These are phyloP conservation scores for Beauveria bassiana DNA, from an alignment of 2,329 filamentous ascomycete genomes.

Conservation along the genomic window DNA sequence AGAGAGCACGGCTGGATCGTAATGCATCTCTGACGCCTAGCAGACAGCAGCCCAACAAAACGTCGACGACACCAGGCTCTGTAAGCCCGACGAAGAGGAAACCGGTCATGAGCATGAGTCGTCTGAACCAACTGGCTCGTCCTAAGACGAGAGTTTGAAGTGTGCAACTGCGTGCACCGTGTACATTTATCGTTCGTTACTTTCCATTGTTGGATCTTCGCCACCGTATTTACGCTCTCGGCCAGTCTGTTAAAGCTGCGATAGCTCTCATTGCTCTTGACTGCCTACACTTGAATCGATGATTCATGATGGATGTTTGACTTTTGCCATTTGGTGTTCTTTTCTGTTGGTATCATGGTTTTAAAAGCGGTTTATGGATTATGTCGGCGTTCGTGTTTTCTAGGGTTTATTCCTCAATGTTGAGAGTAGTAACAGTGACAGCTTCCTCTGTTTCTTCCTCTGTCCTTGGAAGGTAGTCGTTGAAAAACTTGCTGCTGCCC, in stretches of 20 bases:
- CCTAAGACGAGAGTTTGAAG: slow-evolving; percentile 47
- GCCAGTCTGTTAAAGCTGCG: neutral
- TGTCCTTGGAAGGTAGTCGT: neutral
- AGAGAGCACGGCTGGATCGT: slow-evolving; percentile 27
- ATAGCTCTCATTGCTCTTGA: neutral
- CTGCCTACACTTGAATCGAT: neutral
- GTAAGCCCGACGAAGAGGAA: slow-evolving; percentile 46
- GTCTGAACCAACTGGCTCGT: slow-evolving; percentile 53
- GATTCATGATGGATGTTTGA: neutral
- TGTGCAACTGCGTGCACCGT: neutral
- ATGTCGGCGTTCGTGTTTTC: slow-evolving; percentile 2
- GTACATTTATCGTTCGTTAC: slow-evolving; percentile 7
- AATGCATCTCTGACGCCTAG: slow-evolving; percentile 18
- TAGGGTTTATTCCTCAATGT: neutral
- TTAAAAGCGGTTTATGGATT: slow-evolving; percentile 5
- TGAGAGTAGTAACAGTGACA: neutral
- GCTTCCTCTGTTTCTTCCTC: neutral
- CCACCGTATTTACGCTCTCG: neutral
- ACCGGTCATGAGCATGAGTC: slow-evolving; percentile 45
- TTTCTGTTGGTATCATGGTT: neutral
- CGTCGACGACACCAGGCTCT: slow-evolving; percentile 19
- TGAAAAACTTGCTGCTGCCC: neutral
- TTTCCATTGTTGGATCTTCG: neutral
- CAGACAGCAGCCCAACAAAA: slow-evolving; percentile 10
- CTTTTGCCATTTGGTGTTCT: neutral